phyloP scores from a whole-genome alignment of 2,329 filamentous ascomycete genomes.

The Talaromyces pinophilus region DNA sequence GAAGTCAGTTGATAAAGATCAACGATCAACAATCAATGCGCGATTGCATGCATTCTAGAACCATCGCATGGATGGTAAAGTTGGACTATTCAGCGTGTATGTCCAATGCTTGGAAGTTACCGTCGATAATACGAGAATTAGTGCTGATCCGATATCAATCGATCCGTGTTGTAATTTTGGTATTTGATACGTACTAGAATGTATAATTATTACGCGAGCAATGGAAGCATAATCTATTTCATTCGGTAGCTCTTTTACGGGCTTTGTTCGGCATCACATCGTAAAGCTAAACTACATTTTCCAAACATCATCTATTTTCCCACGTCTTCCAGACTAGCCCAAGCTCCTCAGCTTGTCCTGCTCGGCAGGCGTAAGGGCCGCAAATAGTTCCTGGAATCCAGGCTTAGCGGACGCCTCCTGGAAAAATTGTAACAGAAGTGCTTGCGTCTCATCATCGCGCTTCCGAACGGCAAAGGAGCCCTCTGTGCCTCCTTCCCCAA shows the following conservation, averaged over 20 bases:
- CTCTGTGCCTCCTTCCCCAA: conserved; percentile 56
- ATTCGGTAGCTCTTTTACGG: conserved; percentile 4
- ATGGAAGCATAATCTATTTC: conserved; percentile 1
- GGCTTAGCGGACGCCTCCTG: conserved; percentile 54
- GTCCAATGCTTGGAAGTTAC: not conserved
- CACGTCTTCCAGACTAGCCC: conserved; percentile 21
- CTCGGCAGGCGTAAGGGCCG: conserved; percentile 56
- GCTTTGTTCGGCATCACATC: not conserved
- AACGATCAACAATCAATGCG: not conserved
- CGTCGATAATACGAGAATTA: not conserved
- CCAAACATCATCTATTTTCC: not conserved
- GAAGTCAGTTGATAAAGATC: not conserved
- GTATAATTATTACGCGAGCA: not conserved
- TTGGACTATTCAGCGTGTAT: not conserved
- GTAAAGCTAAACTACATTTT: not conserved
- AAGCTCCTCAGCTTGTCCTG: conserved; percentile 42
- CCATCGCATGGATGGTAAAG: not conserved
- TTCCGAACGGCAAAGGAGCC: conserved; percentile 57
- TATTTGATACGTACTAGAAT: not conserved
- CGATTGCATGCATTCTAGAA: not conserved
- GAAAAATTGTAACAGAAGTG: conserved; percentile 82
- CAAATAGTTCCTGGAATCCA: conserved; percentile 59
- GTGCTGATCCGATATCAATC: not conserved
- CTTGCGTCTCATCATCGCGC: conserved; percentile 87
- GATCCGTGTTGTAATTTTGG: not conserved